Conservation (phyloP, 306 rosid genomes). For the Aeschynomene evenia region DNA sequence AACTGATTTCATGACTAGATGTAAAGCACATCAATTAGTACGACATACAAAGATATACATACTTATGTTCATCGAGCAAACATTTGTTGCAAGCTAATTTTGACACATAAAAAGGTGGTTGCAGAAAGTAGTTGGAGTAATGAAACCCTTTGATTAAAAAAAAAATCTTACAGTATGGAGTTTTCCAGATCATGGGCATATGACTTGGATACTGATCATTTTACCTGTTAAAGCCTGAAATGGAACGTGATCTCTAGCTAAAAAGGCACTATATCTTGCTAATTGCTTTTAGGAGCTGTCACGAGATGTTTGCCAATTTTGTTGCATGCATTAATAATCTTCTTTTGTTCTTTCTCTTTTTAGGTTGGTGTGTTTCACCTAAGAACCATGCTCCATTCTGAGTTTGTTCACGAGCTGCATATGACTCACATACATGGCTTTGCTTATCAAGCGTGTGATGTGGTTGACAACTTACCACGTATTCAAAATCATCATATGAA, state of each 20-base stretch:
- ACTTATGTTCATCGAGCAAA: slow-evolving; percentile 25
- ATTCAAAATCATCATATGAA: slow-evolving; percentile 18
- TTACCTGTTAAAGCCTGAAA: slow-evolving; percentile 39
- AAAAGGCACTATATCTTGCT: slow-evolving; percentile 23
- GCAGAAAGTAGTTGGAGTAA: slow-evolving; percentile 17
- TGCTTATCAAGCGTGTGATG: neutral
- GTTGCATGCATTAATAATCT: neutral
- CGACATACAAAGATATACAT: slow-evolving; percentile 8
- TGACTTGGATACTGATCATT: slow-evolving; percentile 33
- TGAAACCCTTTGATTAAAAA: slow-evolving; percentile 2
- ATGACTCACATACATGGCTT: too few relatives aligned
- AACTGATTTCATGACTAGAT: neutral
- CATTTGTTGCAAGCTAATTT: slow-evolving; percentile 22
- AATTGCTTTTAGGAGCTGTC: slow-evolving; percentile 26
- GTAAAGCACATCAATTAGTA: neutral
- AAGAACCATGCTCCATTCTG: slow-evolving; percentile 22
- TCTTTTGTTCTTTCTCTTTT: slow-evolving; percentile 8
- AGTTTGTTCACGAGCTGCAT: slow-evolving; percentile 34
- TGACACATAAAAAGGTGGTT: slow-evolving; percentile 29
- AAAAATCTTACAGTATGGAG: slow-evolving; percentile 27
- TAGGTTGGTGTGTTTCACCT: slow-evolving; percentile 27
- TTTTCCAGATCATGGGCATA: slow-evolving; percentile 36
- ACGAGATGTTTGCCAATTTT: slow-evolving; percentile 40
- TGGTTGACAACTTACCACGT: slow-evolving; percentile 30
- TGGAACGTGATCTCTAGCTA: slow-evolving; percentile 37